phyloP scores from a whole-genome alignment of 2,329 filamentous ascomycete genomes.

The Fusarium goolgardi region DNA sequence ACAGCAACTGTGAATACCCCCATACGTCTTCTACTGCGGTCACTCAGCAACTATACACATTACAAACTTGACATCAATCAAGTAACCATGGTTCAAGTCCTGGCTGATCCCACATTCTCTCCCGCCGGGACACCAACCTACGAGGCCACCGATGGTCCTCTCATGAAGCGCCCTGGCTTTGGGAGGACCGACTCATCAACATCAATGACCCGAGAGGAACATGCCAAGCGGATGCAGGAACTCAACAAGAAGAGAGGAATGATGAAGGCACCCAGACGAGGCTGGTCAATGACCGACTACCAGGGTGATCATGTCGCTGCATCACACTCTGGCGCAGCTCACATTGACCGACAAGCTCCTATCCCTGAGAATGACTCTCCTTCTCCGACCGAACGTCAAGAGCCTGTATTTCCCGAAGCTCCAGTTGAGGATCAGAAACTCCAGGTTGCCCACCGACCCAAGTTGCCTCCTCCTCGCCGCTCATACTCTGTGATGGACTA shows the following conservation, averaged over 20 bases:
- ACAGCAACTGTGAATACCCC: conserved; percentile 7
- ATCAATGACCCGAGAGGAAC: conserved; percentile 57
- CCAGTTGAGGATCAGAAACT: conserved; percentile 37
- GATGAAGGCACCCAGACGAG: conserved; percentile 57
- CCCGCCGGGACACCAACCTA: conserved; percentile 41
- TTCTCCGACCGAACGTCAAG: conserved; percentile 15
- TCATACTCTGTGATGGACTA: conserved; percentile 72
- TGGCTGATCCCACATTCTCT: conserved; percentile 47
- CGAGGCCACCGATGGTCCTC: conserved; percentile 41
- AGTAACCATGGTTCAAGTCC: conserved; percentile 51
- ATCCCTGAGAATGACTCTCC: conserved; percentile 53
- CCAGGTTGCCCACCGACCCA: conserved; percentile 49
- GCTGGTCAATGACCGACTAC: conserved; percentile 61
- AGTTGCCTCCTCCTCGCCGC: conserved; percentile 61
- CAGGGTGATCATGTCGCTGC: conserved; percentile 49
- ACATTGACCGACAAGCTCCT: conserved; percentile 46
- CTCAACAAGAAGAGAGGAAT: conserved; percentile 52
- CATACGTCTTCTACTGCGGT: conserved; percentile 3
- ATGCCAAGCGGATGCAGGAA: conserved; percentile 54
- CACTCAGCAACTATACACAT: conserved; percentile 12
- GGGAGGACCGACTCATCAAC: conserved; percentile 41
- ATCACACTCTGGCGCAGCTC: conserved; percentile 40
- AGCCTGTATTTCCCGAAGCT: conserved; percentile 30
- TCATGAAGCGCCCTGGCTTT: conserved; percentile 40
- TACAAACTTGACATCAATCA: neutral